Evolutionary conservation across 31 red algal genomes (phyloP), one percentile per base, ranked within the genome.

Genomic region (Bonnemaisonia californica): DNA sequence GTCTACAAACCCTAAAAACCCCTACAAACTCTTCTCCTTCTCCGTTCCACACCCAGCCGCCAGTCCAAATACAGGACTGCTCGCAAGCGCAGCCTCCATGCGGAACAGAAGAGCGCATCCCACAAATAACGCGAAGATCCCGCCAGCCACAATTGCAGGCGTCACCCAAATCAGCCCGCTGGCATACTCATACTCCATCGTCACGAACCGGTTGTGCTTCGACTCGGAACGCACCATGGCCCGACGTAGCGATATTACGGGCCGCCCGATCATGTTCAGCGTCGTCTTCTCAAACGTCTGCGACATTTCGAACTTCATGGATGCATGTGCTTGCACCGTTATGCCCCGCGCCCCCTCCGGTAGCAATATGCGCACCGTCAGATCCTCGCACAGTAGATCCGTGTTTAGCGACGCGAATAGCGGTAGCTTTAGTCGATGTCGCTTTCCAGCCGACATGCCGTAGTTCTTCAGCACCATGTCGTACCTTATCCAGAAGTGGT

Each of bases 401-500:
- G 32, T 58, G 38, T 90, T 55, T 12, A 90, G 59, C 9, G 77
- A 69, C 9, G 87, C 68, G 60, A 80, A 90, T 12, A 90, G 21
- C 7, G 78, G 70, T 16, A 90, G 35, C 30, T 78, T 27, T 18
- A 68, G 29, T 1, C 32, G 27, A 48, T 90, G 77, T 24, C 47
- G 33, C 2, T 34, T 26, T 30, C 33, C 70, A 63, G 23, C 77
- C 16, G 87, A 82, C 35, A 7, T 68, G 47, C 78, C 42, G 48
- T 76, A 71, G 11, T 48, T 76, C 7, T 60, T 21, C 2, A 68
- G 41, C 31, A 55, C 35, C 21, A 90, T 31, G 27, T 80, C 63
- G 63, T 97, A 97, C 1, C 72, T 78, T 13, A 89, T 74, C 86
- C 89, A 97, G 59, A 93, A 97, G 72, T 89, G 83, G 72, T 97